phyloP scores from a whole-genome alignment of 805 yeast genomes.

The Ogataea nitratoaversa region DNA sequence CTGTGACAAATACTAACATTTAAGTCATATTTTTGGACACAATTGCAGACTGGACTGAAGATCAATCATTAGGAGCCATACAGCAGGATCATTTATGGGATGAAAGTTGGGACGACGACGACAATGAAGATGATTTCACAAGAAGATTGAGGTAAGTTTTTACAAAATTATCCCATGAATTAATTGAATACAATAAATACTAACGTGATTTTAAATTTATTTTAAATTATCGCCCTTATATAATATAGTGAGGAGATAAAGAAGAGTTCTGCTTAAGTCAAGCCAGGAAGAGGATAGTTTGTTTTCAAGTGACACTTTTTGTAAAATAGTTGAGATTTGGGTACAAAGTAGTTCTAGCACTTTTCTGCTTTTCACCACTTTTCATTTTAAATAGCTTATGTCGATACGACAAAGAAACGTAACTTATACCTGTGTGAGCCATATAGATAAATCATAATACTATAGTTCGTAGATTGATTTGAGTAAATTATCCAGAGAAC shows the following conservation, averaged over 20 bases:
- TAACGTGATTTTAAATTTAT: background rate
- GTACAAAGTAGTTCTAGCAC: background rate
- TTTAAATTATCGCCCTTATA: background rate
- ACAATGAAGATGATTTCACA: conserved; percentile 85
- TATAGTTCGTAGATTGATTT: too few species aligned
- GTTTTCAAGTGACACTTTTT: background rate
- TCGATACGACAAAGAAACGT: too few species aligned
- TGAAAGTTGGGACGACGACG: conserved; percentile 97
- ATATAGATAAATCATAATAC: too few species aligned
- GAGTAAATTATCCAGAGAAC: background rate
- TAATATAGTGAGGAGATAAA: conserved; percentile 7
- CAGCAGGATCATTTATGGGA: conserved; percentile 77
- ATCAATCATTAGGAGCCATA: conserved; percentile 47
- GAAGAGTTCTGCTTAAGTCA: conserved; percentile 3
- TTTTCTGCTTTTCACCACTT: too few species aligned
- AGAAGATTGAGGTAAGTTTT: conserved; percentile 55
- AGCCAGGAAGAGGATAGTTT: background rate
- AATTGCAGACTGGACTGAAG: conserved; percentile 57
- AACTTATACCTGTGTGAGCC: too few species aligned
- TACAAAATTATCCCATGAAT: background rate
- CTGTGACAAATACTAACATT: background rate
- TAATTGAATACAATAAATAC: too few species aligned
- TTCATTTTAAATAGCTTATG: too few species aligned
- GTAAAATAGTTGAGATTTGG: background rate
- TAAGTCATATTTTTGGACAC: background rate